Evolutionary conservation across 2,329 filamentous ascomycete species (phyloP).

Genomic region (Paraphoma sp.): DNA sequence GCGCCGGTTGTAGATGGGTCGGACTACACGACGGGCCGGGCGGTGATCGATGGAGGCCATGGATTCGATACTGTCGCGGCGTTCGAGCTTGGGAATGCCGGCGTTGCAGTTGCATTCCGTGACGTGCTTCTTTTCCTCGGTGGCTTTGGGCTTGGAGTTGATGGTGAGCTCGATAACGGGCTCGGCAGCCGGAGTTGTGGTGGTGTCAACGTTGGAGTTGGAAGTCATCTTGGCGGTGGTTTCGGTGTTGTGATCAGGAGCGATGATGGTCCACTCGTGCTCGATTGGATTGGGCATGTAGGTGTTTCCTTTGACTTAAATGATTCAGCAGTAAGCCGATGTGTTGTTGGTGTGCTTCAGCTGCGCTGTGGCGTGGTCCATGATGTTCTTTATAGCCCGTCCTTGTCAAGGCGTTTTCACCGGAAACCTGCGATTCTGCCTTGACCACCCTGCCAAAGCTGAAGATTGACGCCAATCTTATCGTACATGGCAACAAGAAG

Average conservation of each 20-base stretch:
- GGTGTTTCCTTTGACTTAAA: neutral
- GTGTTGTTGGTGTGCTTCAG: neutral
- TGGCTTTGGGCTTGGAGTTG: slow-evolving; percentile 13
- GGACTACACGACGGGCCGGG: slow-evolving; percentile 4
- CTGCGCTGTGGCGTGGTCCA: too few relatives aligned
- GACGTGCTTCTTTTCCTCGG: slow-evolving; percentile 2
- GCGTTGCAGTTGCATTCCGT: slow-evolving; percentile 7
- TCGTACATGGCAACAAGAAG: neutral
- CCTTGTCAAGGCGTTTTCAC: neutral
- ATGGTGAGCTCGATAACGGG: slow-evolving; percentile 15
- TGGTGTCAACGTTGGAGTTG: neutral
- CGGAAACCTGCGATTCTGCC: slow-evolving; percentile 2
- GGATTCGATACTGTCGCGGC: slow-evolving; percentile 15
- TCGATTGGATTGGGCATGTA: slow-evolving; percentile 28
- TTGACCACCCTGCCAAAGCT: neutral
- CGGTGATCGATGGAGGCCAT: slow-evolving; percentile 6
- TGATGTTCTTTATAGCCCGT: neutral
- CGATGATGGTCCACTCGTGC: slow-evolving; percentile 26
- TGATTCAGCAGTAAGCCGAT: neutral
- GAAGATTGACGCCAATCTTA: neutral
- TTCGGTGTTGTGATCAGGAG: slow-evolving; percentile 1
- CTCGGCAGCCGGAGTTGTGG: slow-evolving; percentile 1
- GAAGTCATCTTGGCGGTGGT: slow-evolving; percentile 6
- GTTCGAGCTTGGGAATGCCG: slow-evolving; percentile 7
- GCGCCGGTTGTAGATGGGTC: slow-evolving; percentile 3